Evolutionary conservation across 306 rosid species (phyloP).

Genomic region (Fagus sylvatica): DNA sequence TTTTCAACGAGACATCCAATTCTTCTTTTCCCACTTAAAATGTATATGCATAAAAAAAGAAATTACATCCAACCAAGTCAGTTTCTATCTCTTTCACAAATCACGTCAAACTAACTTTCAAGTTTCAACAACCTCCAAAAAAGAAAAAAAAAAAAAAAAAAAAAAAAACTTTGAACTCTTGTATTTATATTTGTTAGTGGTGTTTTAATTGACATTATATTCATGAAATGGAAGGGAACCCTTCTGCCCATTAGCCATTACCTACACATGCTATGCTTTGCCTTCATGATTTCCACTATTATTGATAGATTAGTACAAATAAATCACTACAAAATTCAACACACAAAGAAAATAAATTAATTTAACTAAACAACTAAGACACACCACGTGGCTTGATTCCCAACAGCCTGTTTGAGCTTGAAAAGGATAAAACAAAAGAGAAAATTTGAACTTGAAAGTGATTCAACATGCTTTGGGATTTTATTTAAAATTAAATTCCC

Average conservation of each 20-base stretch:
- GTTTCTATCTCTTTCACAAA: too few relatives aligned
- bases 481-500: slow-evolving; percentile 8
- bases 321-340: slow-evolving; percentile 2
- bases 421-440: slow-evolving; percentile 22
- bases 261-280: background rate
- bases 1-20: too few relatives aligned
- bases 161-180: too few relatives aligned
- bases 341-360: slow-evolving; percentile 3
- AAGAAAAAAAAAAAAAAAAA: too few relatives aligned
- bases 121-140: slow-evolving; percentile 6
- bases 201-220: slow-evolving; percentile 10
- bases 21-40: too few relatives aligned
- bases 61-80: too few relatives aligned
- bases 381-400: slow-evolving; percentile 62
- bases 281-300: slow-evolving; percentile 13
- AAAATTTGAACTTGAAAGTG: slow-evolving; percentile 10
- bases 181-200: background rate
- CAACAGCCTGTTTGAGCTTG: slow-evolving; percentile 49
- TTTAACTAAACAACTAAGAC: slow-evolving; percentile 4
- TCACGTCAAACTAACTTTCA: too few relatives aligned
- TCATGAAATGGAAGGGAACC: slow-evolving; percentile 21
- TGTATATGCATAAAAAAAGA: too few relatives aligned
- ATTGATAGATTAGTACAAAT: slow-evolving; percentile 3
- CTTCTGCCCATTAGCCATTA: slow-evolving; percentile 31
- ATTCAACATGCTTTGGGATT: slow-evolving; percentile 25